Evolutionary conservation across 148 eudicot genomes (phyloP).

Genomic region (Rhododendron kiyosumense): DNA sequence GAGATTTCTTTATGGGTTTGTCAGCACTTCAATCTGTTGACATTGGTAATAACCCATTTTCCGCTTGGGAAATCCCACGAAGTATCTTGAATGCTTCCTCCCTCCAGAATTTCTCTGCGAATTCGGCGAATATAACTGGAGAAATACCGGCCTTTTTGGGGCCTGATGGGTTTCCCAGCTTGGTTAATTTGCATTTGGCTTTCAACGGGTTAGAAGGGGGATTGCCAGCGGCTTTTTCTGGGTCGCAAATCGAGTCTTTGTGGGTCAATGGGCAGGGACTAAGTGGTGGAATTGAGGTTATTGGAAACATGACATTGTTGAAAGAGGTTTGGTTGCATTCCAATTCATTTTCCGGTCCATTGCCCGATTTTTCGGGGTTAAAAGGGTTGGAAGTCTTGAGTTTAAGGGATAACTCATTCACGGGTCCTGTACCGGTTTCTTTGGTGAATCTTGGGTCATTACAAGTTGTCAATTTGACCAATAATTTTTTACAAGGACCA

Average conservation of each 20-base stretch:
- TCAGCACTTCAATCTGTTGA: constrained; percentile 69
- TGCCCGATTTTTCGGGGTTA: constrained; percentile 79
- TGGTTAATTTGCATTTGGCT: constrained; percentile 67
- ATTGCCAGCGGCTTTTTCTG: constrained; percentile 60
- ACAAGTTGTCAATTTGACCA: constrained; percentile 77
- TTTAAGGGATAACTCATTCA: constrained; percentile 67
- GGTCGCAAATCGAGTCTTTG: constrained; percentile 72
- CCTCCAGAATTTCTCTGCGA: constrained; percentile 80
- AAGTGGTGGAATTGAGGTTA: constrained; percentile 65
- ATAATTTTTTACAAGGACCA: constrained; percentile 87
- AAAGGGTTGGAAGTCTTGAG: constrained; percentile 49
- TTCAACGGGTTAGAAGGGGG: constrained; percentile 70
- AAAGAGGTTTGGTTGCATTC: constrained; percentile 82
- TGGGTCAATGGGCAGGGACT: constrained; percentile 94
- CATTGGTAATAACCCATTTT: constrained; percentile 70
- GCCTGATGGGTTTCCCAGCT: constrained; percentile 63
- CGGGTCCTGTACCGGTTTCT: constrained; percentile 69
- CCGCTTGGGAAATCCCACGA: constrained; percentile 64
- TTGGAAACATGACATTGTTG: constrained; percentile 82
- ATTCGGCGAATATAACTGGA: constrained; percentile 62
- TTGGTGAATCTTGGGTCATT: constrained; percentile 59
- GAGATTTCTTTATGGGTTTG: constrained; percentile 65
- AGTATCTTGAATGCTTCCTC: constrained; percentile 50
- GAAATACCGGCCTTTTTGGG: constrained; percentile 67
- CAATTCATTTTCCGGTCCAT: constrained; percentile 77